Evolutionary conservation across 108 stramenopile genomes (phyloP), one percentile per base, ranked within the genome.

Genomic region (Mediolabrus comicus): DNA sequence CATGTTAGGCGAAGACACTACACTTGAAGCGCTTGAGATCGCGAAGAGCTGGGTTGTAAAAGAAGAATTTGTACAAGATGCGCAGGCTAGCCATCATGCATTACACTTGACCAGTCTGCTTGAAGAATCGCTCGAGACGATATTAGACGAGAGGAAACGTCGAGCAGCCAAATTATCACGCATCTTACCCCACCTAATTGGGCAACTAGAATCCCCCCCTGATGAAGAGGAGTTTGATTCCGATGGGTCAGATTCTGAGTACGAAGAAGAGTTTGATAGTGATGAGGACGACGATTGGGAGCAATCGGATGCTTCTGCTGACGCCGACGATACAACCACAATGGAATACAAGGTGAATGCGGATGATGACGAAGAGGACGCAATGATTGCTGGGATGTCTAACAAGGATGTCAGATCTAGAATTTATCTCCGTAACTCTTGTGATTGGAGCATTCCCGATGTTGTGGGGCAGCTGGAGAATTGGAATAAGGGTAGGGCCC

Each of bases 361-460:
- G 31, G 2, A 27, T 25, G 49, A 30, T 53, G 17, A 6, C 19
- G 63, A 41, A 38, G 38, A 64, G 26, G 75, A 64, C 4, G 26
- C 49, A 17, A 67, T 71, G 4, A 65, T 70, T 32, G 64, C 59
- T 32, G 75, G 75, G 3, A 46, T 76, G 43, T 69, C 62, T 29
- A 69, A 76, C 41, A 51, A 57, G 35, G 62, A 63, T 43, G 56
- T 53, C 22, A 67, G 67, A 11, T 36, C 22, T 16, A 49, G 75
- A 17, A 71, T 78, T 9, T 78, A 78, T 16, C 24, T 78, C 28
- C 63, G 77, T 13, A 78, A 78, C 51, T 30, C 52, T 10, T 25
- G 36, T 8, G 77, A 78, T 46, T 78, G 77, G 77, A 56, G 41
- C 17, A 39, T 78, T 12, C 69, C 77, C 11, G 77, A 78, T 53